A percentile compares a stretch with the other conserved stretches of the same genome.
Conservation (phyloP, 352 stramenopile genomes). For the Aphanomyces stellatus region DNA sequence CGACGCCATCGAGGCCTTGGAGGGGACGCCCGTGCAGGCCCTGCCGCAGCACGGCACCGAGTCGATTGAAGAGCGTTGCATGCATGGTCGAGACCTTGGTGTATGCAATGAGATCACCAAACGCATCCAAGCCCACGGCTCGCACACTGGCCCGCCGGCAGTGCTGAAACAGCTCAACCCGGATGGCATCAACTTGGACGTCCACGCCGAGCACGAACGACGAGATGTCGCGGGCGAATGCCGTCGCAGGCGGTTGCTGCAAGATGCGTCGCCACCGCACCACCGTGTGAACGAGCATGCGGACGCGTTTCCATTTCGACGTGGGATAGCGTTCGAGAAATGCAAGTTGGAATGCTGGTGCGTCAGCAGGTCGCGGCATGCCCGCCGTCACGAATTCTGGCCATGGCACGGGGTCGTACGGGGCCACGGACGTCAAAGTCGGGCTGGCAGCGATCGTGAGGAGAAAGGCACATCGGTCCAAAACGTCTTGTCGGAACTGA, state of each 20-base stretch:
- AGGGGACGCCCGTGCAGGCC: not conserved
- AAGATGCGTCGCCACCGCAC: conserved; percentile 32
- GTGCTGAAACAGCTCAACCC: conserved; percentile 34
- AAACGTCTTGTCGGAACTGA: conserved; percentile 24
- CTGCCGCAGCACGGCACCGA: conserved; percentile 35
- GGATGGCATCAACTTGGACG: not conserved
- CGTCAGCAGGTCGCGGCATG: too few relatives aligned
- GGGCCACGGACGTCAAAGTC: not conserved
- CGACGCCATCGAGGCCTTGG: not conserved
- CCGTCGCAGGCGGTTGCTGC: too few relatives aligned
- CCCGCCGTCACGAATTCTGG: not conserved
- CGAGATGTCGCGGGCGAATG: not conserved
- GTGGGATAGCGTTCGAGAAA: conserved; percentile 34
- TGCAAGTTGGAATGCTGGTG: conserved; percentile 27
- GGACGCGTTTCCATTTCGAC: conserved; percentile 42
- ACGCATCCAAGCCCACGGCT: conserved; percentile 32
- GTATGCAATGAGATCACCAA: conserved; percentile 39
- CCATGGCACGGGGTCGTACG: not conserved
- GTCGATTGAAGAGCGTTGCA: conserved; percentile 39
- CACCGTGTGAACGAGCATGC: conserved; percentile 31
- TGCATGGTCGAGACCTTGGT: conserved; percentile 30
- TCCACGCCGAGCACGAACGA: not conserved
- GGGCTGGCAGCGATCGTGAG: conserved; percentile 12
- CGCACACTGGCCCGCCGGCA: conserved; percentile 39
- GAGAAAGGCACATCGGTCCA: conserved; percentile 41